Evolutionary conservation across 2,329 filamentous ascomycete genomes (phyloP).

Genomic region (Aspergillus sp.): DNA sequence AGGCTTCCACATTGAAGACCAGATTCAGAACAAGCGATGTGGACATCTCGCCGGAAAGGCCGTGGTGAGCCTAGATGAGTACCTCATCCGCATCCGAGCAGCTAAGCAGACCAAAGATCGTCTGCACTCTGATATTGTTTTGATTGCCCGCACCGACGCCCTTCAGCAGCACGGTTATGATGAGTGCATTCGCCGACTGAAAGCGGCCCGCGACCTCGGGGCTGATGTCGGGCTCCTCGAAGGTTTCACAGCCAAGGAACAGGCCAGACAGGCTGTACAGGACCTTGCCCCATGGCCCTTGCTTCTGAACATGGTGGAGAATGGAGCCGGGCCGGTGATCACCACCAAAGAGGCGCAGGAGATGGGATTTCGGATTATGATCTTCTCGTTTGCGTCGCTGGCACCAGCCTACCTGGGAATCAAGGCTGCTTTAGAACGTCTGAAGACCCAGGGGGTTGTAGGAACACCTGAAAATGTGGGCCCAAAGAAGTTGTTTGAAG

Average conservation of each 20-base stretch:
- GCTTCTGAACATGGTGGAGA: constrained; percentile 46
- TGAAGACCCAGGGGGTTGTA: constrained; percentile 37
- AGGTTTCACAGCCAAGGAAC: constrained; percentile 37
- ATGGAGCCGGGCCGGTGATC: constrained; percentile 38
- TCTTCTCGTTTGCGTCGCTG: constrained; percentile 40
- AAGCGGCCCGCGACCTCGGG: constrained; percentile 38
- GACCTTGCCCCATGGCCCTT: constrained; percentile 40
- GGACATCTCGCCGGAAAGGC: constrained; percentile 41
- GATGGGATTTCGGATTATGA: constrained; percentile 45
- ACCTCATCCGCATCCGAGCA: constrained; percentile 35
- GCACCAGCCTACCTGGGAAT: constrained; percentile 39
- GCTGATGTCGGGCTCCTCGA: constrained; percentile 44
- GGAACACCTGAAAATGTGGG: constrained; percentile 29
- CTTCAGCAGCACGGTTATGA: constrained; percentile 40
- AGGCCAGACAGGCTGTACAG: constrained; percentile 34
- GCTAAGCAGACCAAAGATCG: constrained; percentile 34
- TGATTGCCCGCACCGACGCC: constrained; percentile 46
- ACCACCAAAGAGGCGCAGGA: constrained; percentile 38
- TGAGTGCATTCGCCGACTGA: constrained; percentile 38
- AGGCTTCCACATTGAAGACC: constrained; percentile 58
- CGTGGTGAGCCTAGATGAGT: constrained; percentile 36
- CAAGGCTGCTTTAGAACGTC: constrained; percentile 27
- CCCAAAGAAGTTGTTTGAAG: constrained; percentile 39
- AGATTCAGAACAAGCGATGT: constrained; percentile 47
- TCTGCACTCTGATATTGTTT: constrained; percentile 39